A percentile compares a stretch with the other conserved stretches of the same genome.
phyloP scores from a whole-genome alignment of 2,329 filamentous ascomycete species.

The Fusarium tanahbumbuense region DNA sequence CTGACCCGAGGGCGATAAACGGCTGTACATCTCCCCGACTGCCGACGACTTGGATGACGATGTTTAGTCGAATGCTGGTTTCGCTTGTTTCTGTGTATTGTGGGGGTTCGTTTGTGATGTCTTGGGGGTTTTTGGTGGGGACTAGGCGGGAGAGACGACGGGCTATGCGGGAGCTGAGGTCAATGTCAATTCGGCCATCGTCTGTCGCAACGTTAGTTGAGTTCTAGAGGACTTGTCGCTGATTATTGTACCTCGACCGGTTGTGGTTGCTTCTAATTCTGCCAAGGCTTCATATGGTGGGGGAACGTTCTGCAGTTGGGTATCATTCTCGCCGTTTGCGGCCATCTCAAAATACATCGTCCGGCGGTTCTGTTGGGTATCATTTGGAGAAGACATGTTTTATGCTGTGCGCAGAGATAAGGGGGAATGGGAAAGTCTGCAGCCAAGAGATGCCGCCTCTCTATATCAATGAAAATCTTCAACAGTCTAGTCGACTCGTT shows the following conservation, averaged over 20 bases:
- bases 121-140: not conserved
- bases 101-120: not conserved
- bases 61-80: not conserved
- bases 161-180: slow-evolving; percentile 10
- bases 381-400: not conserved
- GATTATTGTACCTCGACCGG: not conserved
- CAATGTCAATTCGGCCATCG: slow-evolving; percentile 21
- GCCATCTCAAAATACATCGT: not conserved
- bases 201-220: no score
- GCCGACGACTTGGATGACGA: slow-evolving; percentile 35
- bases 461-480: not conserved
- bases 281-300: not conserved
- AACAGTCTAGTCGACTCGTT: not conserved
- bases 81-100: not conserved
- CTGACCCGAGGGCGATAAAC: slow-evolving; percentile 13
- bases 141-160: slow-evolving; percentile 10
- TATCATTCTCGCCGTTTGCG: not conserved
- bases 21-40: slow-evolving; percentile 32
- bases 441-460: not conserved
- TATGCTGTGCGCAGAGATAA: not conserved
- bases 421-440: accelerated
- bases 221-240: no score
- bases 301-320: not conserved
- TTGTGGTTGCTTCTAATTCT: slow-evolving; percentile 1
- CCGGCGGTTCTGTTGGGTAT: not conserved